phyloP scores from a whole-genome alignment of 2,329 filamentous ascomycete species.

The Fusarium sp. region DNA sequence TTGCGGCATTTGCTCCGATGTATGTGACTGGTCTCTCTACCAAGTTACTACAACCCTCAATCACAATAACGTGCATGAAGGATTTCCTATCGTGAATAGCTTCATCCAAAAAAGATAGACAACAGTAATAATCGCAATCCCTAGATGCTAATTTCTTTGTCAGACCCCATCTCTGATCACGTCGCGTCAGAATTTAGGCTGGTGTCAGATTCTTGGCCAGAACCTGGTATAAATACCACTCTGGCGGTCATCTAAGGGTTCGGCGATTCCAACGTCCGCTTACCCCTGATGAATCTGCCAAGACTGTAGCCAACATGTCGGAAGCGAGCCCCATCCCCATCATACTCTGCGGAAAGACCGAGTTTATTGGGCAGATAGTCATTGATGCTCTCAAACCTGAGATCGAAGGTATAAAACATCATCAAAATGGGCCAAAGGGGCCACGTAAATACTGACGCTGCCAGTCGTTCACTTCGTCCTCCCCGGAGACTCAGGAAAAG shows the following conservation, averaged over 20 bases:
- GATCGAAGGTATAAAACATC: slow-evolving; percentile 18
- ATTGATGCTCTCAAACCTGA: slow-evolving; percentile 29
- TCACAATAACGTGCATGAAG: too few relatives aligned
- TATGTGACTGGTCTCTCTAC: too few relatives aligned
- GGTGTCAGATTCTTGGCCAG: not conserved
- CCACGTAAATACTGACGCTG: not conserved
- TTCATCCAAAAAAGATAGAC: not conserved
- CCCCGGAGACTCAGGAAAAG: slow-evolving; percentile 22
- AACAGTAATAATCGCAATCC: not conserved
- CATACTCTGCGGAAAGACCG: slow-evolving; percentile 35
- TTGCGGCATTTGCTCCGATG: too few relatives aligned
- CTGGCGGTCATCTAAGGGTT: not conserved
- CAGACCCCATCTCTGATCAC: not conserved
- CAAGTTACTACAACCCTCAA: too few relatives aligned
- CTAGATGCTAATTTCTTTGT: too few relatives aligned
- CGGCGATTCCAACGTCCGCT: not conserved
- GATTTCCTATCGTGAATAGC: not conserved
- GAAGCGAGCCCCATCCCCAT: slow-evolving; percentile 13
- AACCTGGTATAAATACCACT: not conserved
- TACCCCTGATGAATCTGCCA: not conserved
- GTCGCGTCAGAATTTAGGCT: slow-evolving; percentile 7
- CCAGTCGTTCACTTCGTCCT: slow-evolving; percentile 32
- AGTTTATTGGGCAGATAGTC: slow-evolving; percentile 18
- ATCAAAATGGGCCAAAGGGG: fast-evolving
- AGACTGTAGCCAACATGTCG: slow-evolving; percentile 6